A percentile compares a stretch with the other conserved stretches of the same genome.
Evolutionary conservation across 1,284 basidiomycete species (phyloP).

Genomic region (Pseudomicrostroma phylloplanum): DNA sequence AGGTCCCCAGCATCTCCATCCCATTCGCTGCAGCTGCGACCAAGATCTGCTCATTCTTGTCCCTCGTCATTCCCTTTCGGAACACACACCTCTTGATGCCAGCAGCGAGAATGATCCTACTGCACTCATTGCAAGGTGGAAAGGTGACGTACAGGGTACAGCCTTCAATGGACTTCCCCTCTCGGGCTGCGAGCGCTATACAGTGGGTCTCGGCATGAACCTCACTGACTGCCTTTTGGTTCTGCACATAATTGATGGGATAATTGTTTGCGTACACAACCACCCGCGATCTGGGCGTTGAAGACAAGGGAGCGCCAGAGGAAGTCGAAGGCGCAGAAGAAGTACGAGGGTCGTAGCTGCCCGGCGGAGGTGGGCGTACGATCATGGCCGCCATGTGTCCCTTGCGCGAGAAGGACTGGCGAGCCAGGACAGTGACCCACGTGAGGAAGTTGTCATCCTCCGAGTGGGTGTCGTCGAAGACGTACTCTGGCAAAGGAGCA

Average conservation of each 20-base stretch:
- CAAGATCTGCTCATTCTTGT: constrained; percentile 5
- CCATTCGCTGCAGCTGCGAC: constrained; percentile 12
- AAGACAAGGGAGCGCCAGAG: constrained; percentile 23
- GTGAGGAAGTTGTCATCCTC: constrained; percentile 21
- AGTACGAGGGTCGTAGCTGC: background rate
- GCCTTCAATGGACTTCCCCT: constrained; percentile 16
- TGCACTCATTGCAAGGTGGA: constrained; percentile 30
- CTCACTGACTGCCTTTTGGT: constrained; percentile 17
- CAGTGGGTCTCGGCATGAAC: constrained; percentile 34
- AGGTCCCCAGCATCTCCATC: background rate
- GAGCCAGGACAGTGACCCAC: constrained; percentile 14
- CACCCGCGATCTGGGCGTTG: background rate
- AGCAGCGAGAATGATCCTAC: constrained; percentile 21
- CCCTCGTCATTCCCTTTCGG: constrained; percentile 5
- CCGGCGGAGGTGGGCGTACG: constrained; percentile 6
- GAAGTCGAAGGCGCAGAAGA: constrained; percentile 9
- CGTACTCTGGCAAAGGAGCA: constrained; percentile 6
- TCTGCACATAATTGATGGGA: background rate
- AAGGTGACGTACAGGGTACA: constrained; percentile 35
- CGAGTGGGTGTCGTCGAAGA: constrained; percentile 10
- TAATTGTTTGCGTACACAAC: too few species aligned
- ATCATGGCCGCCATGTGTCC: constrained; percentile 20
- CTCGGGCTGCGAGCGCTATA: constrained; percentile 23
- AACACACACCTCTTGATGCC: constrained; percentile 26
- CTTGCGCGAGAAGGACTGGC: constrained; percentile 13